A percentile compares a stretch with the other conserved stretches of the same genome.
Conservation (phyloP, 208 protist species). For the Eutreptiella sp. region DNA sequence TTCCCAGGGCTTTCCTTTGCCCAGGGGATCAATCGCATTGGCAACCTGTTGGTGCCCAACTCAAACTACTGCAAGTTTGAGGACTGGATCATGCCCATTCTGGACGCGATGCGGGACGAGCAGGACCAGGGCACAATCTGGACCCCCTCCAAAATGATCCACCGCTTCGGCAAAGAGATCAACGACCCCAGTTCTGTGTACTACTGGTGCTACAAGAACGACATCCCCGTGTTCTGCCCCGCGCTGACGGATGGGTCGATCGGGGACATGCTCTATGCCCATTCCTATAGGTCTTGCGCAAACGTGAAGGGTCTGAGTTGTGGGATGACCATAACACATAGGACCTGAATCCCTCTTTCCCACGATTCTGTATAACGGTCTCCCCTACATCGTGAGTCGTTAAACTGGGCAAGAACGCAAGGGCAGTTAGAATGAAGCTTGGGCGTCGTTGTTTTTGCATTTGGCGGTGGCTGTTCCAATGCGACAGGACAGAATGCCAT, state of each 20-base stretch:
- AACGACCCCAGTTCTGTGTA: conserved; percentile 87
- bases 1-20: too few species aligned
- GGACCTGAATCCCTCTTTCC: too few species aligned
- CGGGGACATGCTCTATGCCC: conserved; percentile 99
- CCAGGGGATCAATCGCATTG: conserved; percentile 98
- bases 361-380: too few species aligned
- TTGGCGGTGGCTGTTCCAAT: too few species aligned
- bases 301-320: too few species aligned
- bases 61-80: conserved; percentile 99
- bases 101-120: conserved; percentile 80
- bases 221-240: conserved; percentile 98
- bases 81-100: conserved; percentile 97
- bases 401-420: too few species aligned
- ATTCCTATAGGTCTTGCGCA: too few species aligned
- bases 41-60: conserved; percentile 99
- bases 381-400: too few species aligned
- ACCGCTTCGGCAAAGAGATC: conserved; percentile 89
- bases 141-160: conserved; percentile 95
- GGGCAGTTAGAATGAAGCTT: too few species aligned
- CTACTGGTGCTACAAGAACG: conserved; percentile 96
- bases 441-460: too few species aligned
- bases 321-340: too few species aligned
- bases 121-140: conserved; percentile 70
- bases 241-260: conserved; percentile 98
- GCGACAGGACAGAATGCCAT: too few species aligned